Evolutionary conservation across 2,329 filamentous ascomycete species (phyloP).

Genomic region (Penicillium brasilianum): DNA sequence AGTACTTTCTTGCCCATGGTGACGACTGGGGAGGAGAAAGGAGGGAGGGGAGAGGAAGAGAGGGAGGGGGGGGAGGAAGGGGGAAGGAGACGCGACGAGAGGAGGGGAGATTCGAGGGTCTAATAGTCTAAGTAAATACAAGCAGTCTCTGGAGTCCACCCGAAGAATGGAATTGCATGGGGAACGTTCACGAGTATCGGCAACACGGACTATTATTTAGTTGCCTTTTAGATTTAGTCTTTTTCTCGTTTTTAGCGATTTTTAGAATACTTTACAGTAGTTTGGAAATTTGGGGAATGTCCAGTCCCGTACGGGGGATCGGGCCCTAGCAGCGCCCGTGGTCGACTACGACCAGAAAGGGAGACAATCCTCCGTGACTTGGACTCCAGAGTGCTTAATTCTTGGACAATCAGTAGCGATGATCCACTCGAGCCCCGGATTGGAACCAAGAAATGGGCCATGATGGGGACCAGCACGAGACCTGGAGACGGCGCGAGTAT

Average conservation of each 20-base stretch:
- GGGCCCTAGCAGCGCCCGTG: slow-evolving; percentile 5
- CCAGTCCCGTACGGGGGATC: slow-evolving; percentile 1
- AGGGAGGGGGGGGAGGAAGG: neutral
- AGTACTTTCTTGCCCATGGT: slow-evolving; percentile 30
- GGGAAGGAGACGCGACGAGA: slow-evolving; percentile 2
- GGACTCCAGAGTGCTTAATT: neutral
- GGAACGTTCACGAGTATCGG: neutral
- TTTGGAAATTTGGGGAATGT: neutral
- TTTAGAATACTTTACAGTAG: neutral
- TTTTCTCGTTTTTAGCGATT: neutral
- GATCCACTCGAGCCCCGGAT: neutral
- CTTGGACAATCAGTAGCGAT: neutral
- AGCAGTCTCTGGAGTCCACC: neutral
- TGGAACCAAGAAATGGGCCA: neutral
- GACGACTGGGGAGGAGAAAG: slow-evolving; percentile 1
- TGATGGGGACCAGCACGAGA: neutral
- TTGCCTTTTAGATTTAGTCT: neutral
- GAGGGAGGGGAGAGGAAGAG: neutral
- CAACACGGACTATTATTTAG: neutral
- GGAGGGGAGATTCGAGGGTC: neutral
- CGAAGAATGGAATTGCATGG: neutral
- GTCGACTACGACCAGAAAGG: slow-evolving; percentile 1
- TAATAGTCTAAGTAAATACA: neutral
- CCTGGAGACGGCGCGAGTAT: neutral
- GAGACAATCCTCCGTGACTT: slow-evolving; percentile 6